phyloP scores from a whole-genome alignment of 1,284 basidiomycete species.

The Microbotryomycetes sp. region DNA sequence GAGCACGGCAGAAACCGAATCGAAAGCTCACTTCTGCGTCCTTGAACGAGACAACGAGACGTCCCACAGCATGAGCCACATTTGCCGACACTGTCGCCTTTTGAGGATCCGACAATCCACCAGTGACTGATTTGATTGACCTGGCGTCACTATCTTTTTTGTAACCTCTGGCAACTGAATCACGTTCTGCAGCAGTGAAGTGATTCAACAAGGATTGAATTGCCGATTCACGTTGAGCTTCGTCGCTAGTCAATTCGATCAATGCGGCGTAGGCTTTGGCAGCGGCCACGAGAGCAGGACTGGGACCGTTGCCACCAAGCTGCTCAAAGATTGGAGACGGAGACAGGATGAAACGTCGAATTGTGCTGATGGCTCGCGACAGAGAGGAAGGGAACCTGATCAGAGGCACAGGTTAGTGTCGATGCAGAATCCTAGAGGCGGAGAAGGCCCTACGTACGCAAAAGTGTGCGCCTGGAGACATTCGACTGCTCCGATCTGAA shows the following conservation, averaged over 20 bases:
- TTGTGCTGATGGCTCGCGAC: background rate
- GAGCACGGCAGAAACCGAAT: background rate
- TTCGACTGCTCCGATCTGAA: slow-evolving; percentile 8
- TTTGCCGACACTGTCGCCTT: slow-evolving; percentile 6
- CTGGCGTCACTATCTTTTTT: background rate
- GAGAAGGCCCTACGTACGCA: slow-evolving; percentile 8
- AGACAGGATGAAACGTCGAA: slow-evolving; percentile 11
- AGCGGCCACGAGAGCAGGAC: background rate
- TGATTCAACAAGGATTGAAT: slow-evolving; percentile 30
- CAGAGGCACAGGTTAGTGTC: background rate
- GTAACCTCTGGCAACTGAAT: background rate
- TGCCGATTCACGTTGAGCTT: background rate
- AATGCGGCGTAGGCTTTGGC: background rate
- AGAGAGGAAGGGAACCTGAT: slow-evolving; percentile 3
- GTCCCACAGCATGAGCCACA: slow-evolving; percentile 56
- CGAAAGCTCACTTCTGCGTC: slow-evolving; percentile 60
- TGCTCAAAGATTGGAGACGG: slow-evolving; percentile 9
- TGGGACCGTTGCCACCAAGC: background rate
- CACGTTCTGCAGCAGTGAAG: slow-evolving; percentile 6
- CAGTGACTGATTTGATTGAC: background rate
- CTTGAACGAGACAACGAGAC: slow-evolving; percentile 72
- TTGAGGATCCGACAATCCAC: slow-evolving; percentile 1
- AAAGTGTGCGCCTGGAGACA: slow-evolving; percentile 18
- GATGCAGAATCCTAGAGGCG: background rate
- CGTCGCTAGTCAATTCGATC: background rate